Conservation (phyloP, 2,329 filamentous ascomycete species). For the Podosphaera aphanis region DNA sequence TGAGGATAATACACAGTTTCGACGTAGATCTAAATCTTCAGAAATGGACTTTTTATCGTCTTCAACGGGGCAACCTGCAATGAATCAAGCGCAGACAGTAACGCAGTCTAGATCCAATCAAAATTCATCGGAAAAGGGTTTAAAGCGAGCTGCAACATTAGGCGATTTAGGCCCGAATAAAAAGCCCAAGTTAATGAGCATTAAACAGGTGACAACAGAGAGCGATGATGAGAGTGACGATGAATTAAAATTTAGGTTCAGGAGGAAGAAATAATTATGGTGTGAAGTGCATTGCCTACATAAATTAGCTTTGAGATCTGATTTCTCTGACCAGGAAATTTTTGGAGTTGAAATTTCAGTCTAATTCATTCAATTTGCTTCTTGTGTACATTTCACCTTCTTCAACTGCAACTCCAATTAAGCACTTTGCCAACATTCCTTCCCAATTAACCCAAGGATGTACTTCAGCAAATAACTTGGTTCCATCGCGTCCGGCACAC, state of each 20-base stretch:
- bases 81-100: conserved; percentile 2
- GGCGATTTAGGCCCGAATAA: conserved; percentile 10
- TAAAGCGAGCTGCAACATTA: conserved; percentile 9
- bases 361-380: conserved; percentile 35
- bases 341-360: too few relatives aligned
- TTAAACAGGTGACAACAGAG: conserved; percentile 5
- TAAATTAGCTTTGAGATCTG: too few relatives aligned
- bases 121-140: not conserved
- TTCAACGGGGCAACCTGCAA: not conserved
- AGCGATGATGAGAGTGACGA: conserved; percentile 14
- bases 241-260: conserved; percentile 15
- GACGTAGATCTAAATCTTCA: not conserved
- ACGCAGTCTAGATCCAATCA: conserved; percentile 2
- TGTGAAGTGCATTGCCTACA: not conserved
- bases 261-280: conserved; percentile 5
- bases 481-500: conserved; percentile 37
- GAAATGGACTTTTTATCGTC: conserved; percentile 4
- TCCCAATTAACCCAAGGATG: conserved; percentile 54
- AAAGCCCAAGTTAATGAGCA: conserved; percentile 7
- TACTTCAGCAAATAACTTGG: conserved; percentile 38
- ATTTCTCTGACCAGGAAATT: too few relatives aligned
- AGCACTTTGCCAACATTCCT: conserved; percentile 39
- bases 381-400: conserved; percentile 21
- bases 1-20: not conserved
- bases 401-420: conserved; percentile 38